phyloP scores from a whole-genome alignment of 1,139 yeast species.

The Petasospora fabianii region DNA sequence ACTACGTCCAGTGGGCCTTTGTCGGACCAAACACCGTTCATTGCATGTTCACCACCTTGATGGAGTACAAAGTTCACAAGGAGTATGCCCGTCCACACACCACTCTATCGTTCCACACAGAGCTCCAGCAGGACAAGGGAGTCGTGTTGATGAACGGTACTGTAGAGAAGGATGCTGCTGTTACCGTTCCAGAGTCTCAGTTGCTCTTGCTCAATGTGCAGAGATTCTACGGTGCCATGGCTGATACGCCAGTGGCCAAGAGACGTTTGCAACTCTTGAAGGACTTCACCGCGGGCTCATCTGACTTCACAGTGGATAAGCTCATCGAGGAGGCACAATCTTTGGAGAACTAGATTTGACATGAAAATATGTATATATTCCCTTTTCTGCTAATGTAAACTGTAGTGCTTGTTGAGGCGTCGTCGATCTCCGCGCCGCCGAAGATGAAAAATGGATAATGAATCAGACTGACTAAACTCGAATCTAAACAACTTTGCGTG shows the following conservation, averaged over 20 bases:
- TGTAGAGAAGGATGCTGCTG: constrained; percentile 66
- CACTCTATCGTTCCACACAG: constrained; percentile 82
- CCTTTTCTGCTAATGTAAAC: no score
- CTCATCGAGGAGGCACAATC: constrained; percentile 72
- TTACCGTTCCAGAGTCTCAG: constrained; percentile 67
- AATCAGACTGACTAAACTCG: no score
- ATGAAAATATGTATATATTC: no score
- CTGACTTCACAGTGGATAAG: constrained; percentile 58
- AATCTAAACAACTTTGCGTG: no score
- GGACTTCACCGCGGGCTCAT: constrained; percentile 67
- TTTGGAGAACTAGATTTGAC: constrained; percentile 48
- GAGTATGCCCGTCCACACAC: constrained; percentile 97
- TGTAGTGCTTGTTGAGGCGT: no score
- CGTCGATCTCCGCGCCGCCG: no score
- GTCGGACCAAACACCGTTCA: constrained; percentile 84
- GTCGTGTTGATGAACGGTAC: constrained; percentile 85
- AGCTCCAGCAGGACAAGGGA: constrained; percentile 57
- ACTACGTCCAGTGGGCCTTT: constrained; percentile 91
- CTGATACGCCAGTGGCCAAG: constrained; percentile 38
- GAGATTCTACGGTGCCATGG: constrained; percentile 78
- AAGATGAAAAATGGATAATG: no score
- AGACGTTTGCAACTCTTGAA: constrained; percentile 54
- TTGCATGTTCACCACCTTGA: constrained; percentile 86
- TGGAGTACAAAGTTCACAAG: constrained; percentile 86
- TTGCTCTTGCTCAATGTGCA: constrained; percentile 76